Percentiles rank a stretch among this genome's conserved stretches.
phyloP scores from a whole-genome alignment of 163 green algal genomes.

The Picocystis sp. region DNA sequence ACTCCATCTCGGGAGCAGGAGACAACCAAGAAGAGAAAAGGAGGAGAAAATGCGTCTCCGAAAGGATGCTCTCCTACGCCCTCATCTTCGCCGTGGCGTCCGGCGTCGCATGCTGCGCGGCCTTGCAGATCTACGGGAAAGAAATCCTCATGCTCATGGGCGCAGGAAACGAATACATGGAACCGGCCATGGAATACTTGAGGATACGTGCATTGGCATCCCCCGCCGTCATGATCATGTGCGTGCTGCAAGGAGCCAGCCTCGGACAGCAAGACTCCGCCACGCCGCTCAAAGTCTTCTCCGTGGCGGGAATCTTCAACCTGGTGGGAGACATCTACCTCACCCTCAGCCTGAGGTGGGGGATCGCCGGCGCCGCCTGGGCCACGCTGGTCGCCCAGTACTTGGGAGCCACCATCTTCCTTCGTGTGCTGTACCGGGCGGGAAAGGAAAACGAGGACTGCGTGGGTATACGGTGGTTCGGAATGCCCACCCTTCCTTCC shows the following conservation, averaged over 20 bases:
- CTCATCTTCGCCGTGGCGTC: conserved; percentile 12
- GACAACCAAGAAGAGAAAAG: conserved; percentile 3
- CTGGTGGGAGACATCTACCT: conserved; percentile 29
- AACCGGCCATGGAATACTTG: conserved; percentile 23
- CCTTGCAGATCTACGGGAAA: conserved; percentile 12
- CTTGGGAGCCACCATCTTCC: conserved; percentile 23
- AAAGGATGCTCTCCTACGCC: conserved; percentile 22
- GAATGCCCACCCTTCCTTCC: conserved; percentile 11
- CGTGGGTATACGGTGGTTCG: conserved; percentile 18
- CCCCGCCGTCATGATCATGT: conserved; percentile 28
- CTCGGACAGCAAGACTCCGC: conserved; percentile 41
- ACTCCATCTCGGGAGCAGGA: conserved; percentile 9
- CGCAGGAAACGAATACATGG: conserved; percentile 15
- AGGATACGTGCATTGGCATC: conserved; percentile 23
- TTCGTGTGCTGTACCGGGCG: conserved; percentile 15
- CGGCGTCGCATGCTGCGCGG: neutral
- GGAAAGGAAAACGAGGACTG: neutral
- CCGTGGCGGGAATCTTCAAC: conserved; percentile 27
- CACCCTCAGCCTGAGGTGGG: conserved; percentile 17
- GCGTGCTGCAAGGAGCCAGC: conserved; percentile 33
- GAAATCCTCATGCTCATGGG: conserved; percentile 23
- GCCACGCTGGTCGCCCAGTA: conserved; percentile 37
- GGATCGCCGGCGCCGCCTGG: conserved; percentile 32
- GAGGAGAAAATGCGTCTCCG: conserved; percentile 1
- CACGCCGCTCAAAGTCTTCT: conserved; percentile 38